Conservation (phyloP, 2,329 filamentous ascomycete genomes). For the Lasiodiplodia sp. region DNA sequence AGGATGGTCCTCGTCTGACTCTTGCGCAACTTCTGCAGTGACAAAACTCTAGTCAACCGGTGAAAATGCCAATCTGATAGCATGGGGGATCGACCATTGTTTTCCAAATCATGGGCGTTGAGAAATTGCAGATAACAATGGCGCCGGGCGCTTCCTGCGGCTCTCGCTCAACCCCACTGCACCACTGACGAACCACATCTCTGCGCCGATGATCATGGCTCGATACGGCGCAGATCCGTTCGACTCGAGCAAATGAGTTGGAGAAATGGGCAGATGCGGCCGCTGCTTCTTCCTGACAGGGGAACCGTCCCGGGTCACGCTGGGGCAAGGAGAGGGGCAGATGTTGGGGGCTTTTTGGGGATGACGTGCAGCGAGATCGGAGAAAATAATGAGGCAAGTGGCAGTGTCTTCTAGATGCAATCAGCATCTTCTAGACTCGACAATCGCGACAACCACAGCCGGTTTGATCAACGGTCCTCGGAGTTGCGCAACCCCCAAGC, state of each 20-base stretch:
- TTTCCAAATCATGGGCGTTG: not conserved
- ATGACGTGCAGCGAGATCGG: too few species aligned
- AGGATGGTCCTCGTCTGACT: not conserved
- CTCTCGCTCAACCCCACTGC: not conserved
- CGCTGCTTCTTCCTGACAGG: not conserved
- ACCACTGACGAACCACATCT: not conserved
- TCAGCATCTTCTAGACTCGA: not conserved
- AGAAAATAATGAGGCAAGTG: not conserved
- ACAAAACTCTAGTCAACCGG: not conserved
- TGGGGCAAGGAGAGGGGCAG: not conserved
- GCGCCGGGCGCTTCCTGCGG: not conserved
- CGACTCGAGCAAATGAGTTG: not conserved
- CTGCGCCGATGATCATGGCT: not conserved
- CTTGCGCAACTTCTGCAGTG: not conserved
- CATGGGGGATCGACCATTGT: not conserved
- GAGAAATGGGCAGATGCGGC: not conserved
- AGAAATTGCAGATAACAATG: not conserved
- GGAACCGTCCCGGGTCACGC: not conserved
- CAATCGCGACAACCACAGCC: not conserved
- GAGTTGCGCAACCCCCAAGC: not conserved
- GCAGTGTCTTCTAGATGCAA: too few species aligned
- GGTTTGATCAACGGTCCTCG: not conserved
- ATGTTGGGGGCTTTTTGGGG: not conserved
- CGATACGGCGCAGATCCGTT: not conserved
- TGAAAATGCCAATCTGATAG: not conserved